These are phyloP conservation scores for Golovinomyces cichoracearum DNA, from an alignment of 2,329 filamentous ascomycete genomes.

Conservation along the genomic window DNA sequence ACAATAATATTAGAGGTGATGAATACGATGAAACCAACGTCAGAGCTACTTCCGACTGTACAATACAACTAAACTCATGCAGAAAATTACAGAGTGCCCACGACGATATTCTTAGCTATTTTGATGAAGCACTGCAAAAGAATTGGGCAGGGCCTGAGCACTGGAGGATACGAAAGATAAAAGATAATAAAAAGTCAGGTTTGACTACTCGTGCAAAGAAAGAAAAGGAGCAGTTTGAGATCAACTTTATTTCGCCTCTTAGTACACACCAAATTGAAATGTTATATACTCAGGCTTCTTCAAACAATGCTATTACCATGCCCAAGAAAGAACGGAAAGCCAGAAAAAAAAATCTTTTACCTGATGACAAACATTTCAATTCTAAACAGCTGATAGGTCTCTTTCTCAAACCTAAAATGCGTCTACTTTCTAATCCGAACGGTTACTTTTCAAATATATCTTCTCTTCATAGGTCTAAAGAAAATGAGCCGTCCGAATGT, in stretches of 20 bases:
- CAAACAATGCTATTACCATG: constrained; percentile 56
- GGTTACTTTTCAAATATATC: constrained; percentile 22
- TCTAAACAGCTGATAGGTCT: constrained; percentile 69
- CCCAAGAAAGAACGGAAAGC: constrained; percentile 91
- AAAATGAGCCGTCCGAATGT: constrained; percentile 34
- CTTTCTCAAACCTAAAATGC: constrained; percentile 84
- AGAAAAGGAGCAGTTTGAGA: constrained; percentile 89
- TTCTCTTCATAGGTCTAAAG: constrained; percentile 21
- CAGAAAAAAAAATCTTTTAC: constrained; percentile 73
- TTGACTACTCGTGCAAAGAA: constrained; percentile 43
- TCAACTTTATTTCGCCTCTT: constrained; percentile 62
- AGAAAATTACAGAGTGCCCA: constrained; percentile 41
- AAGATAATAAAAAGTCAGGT: constrained; percentile 41
- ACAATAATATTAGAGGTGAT: constrained; percentile 27
- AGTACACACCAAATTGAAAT: constrained; percentile 43
- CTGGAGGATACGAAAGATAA: constrained; percentile 90
- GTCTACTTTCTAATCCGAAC: constrained; percentile 40
- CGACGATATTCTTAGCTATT: constrained; percentile 92
- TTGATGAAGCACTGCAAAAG: constrained; percentile 85
- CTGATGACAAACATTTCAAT: constrained; percentile 96
- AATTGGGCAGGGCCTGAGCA: constrained; percentile 98
- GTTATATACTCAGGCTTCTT: constrained; percentile 58
- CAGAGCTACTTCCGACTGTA: constrained; percentile 26
- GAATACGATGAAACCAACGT: constrained; percentile 25
- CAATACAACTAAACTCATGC: constrained; percentile 45